These are phyloP conservation scores for Mercurialis annua DNA, from an alignment of 345 rosid species.

Conservation along the genomic window DNA sequence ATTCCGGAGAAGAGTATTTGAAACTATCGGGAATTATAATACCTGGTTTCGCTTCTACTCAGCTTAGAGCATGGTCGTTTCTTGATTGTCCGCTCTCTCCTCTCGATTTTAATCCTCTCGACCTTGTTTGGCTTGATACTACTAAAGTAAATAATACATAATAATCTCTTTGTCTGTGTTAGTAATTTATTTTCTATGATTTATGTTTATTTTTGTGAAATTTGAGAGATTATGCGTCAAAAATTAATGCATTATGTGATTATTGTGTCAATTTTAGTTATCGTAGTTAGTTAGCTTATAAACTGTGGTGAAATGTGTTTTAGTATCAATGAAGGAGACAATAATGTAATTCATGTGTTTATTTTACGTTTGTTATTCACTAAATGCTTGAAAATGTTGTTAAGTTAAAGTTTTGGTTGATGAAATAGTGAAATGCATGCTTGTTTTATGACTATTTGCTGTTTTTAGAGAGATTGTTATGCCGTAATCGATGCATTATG, in stretches of 20 bases:
- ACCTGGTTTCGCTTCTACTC: conserved; percentile 97
- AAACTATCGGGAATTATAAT: conserved; percentile 91
- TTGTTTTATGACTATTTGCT: background rate
- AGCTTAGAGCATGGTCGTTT: conserved; percentile 96
- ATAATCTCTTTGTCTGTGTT: background rate
- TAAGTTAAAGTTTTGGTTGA: background rate
- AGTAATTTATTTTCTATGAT: background rate
- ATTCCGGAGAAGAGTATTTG: conserved; percentile 55
- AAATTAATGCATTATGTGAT: no score
- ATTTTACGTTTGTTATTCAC: background rate
- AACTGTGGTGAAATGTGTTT: no score
- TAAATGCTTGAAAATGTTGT: background rate
- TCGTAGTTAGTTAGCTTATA: no score
- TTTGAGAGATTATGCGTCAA: background rate
- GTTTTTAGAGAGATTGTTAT: background rate
- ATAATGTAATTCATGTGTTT: no score
- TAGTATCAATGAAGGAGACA: no score
- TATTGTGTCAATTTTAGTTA: no score
- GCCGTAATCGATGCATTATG: background rate
- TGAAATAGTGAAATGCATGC: background rate
- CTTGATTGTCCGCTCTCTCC: conserved; percentile 97
- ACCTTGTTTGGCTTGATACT: conserved; percentile 94
- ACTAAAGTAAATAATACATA: conserved; percentile 83
- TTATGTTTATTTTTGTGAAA: background rate
- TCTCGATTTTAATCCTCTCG: conserved; percentile 97